Conservation (phyloP, 2,329 filamentous ascomycete genomes). For the Phoma sp. region DNA sequence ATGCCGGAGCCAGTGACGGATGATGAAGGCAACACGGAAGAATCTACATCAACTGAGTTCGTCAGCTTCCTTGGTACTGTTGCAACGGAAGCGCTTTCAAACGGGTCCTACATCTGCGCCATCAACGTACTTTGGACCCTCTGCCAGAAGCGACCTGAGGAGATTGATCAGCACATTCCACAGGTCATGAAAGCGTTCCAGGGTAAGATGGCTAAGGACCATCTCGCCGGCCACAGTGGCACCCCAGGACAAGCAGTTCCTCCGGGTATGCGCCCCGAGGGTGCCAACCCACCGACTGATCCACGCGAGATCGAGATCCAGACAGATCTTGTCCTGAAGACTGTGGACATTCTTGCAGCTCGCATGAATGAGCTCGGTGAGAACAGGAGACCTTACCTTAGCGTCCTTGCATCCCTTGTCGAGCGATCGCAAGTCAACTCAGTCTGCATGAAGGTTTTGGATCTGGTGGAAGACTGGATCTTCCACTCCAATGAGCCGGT, state of each 20-base stretch:
- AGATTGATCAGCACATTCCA: conserved; percentile 88
- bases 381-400: conserved; percentile 89
- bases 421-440: conserved; percentile 90
- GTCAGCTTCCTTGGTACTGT: conserved; percentile 83
- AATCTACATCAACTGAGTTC: conserved; percentile 82
- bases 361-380: conserved; percentile 94
- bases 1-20: conserved; percentile 83
- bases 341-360: conserved; percentile 88
- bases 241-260: conserved; percentile 42
- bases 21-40: conserved; percentile 81
- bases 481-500: conserved; percentile 95
- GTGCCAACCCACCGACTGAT: conserved; percentile 68
- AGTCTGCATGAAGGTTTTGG: conserved; percentile 89
- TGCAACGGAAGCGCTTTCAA: conserved; percentile 85
- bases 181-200: conserved; percentile 94
- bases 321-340: conserved; percentile 89
- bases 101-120: conserved; percentile 81
- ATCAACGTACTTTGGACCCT: conserved; percentile 95
- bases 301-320: conserved; percentile 86
- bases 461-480: conserved; percentile 95
- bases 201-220: conserved; percentile 89
- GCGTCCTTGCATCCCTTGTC: conserved; percentile 90
- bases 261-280: conserved; percentile 58
- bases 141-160: conserved; percentile 80
- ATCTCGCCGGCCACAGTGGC: conserved; percentile 72